Base-by-base conservation (phyloP, 257 asterid genomes). In the Solanum lycopersicoides region DNA sequence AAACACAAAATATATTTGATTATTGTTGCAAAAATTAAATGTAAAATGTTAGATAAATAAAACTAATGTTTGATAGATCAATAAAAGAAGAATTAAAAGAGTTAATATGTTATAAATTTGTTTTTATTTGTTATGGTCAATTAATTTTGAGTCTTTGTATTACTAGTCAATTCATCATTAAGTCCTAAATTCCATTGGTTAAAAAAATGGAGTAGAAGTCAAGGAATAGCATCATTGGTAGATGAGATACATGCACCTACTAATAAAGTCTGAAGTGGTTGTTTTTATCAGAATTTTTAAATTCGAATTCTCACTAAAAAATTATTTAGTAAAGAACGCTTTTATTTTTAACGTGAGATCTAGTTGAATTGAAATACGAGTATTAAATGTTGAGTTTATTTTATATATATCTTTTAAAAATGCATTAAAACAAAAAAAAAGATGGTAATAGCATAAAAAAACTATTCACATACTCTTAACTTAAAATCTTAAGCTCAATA, bases 271-370 rank as follows among this genome's bases (percentile, higher is more conserved):
- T 35, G n/a, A 6, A 68, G 23, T 71, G 9, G 23, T 18, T 35
- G 23, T 34, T 72, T 28, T 18, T 72, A 53, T 53, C 2, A n/a
- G n/a, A n/a, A n/a, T n/a, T 18, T 53, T 6, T 53, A 6, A 53
- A 0, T 53, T 53, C 11, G 10, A 18, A 53, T 53, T 53, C 0
- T 6, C 4, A 53, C 10, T 7, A 53, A 0, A 53, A 53, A 53
- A 18, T 53, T 1, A 53, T 3, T 53, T 6, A 1, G 4, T 53
- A 18, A 53, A 23, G n/a, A 53, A 18, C 2, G 1, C 0, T 0
- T 53, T 18, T 53, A 53, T 9, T 10, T 53, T 18, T 53, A 53
- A 53, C 0, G 4, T 2, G 11, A 53, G 63, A 1, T 0, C 1
- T 2, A 2, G n/a, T 53, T 18, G 4, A 53, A 53, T 2, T 53